Conservation (phyloP, 2,329 filamentous ascomycete species). For the Dactylonectria macrodidyma region DNA sequence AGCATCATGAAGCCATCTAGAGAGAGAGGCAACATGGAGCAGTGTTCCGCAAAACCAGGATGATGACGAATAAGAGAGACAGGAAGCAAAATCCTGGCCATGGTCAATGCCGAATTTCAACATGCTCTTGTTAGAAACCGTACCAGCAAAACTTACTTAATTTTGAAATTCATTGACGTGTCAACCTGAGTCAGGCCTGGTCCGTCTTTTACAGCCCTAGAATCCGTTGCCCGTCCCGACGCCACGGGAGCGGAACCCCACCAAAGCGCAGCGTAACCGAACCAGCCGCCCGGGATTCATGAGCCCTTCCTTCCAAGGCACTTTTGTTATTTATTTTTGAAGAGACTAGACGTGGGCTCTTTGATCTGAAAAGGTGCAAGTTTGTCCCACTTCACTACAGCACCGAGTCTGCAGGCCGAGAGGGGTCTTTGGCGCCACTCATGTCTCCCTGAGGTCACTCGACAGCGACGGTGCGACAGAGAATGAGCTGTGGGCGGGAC, state of each 20-base stretch:
- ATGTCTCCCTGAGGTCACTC: conserved; percentile 19
- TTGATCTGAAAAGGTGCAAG: background rate
- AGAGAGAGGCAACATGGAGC: background rate
- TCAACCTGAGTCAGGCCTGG: background rate
- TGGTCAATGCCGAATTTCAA: background rate
- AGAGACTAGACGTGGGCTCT: background rate
- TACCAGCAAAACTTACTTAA: background rate
- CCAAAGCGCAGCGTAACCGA: conserved; percentile 19
- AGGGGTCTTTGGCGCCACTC: background rate
- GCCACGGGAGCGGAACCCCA: conserved; percentile 18
- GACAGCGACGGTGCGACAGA: background rate
- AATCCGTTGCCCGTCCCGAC: conserved; percentile 11
- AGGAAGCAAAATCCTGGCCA: background rate
- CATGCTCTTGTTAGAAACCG: background rate
- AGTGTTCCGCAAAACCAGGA: background rate
- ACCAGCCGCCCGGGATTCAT: conserved; percentile 29
- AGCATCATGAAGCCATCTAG: background rate
- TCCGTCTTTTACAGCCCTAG: background rate
- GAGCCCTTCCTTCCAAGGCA: too few species aligned
- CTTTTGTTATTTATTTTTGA: background rate
- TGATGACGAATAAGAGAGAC: background rate
- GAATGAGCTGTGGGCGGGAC: background rate
- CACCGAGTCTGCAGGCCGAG: conserved; percentile 9
- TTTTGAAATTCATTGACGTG: background rate
- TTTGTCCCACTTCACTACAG: background rate